A percentile compares a stretch with the other conserved stretches of the same genome.
Conservation (phyloP, 1,284 basidiomycete genomes). For the Wolfiporia cocos region DNA sequence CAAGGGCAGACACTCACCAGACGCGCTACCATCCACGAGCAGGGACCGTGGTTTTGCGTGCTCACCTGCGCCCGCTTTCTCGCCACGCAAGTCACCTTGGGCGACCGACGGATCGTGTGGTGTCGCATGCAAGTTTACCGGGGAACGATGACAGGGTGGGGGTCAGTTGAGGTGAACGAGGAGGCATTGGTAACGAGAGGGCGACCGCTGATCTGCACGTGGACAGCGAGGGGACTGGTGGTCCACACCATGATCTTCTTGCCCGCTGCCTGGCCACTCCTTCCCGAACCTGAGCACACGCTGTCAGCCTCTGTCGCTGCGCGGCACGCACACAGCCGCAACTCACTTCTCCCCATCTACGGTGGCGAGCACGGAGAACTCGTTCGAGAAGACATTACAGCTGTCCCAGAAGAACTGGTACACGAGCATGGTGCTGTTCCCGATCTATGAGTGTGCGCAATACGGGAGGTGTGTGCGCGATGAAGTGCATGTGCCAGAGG, state of each 20-base stretch:
- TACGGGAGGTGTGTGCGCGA: constrained; percentile 78
- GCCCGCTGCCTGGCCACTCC: constrained; percentile 72
- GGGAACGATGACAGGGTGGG: no score
- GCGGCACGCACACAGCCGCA: not conserved
- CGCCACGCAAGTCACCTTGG: no score
- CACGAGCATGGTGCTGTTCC: constrained; percentile 62
- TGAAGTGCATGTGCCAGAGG: constrained; percentile 90
- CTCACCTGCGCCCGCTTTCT: no score
- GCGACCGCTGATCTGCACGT: no score
- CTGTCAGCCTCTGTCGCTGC: not conserved
- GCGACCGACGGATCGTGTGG: no score
- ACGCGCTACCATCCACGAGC: no score
- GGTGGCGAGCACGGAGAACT: constrained; percentile 72
- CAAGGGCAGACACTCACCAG: no score
- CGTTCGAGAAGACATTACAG: constrained; percentile 86
- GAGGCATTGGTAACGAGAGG: no score
- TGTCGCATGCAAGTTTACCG: no score
- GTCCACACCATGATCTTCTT: constrained; percentile 97
- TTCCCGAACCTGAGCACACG: constrained; percentile 55
- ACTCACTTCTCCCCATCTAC: constrained; percentile 63
- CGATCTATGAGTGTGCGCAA: constrained; percentile 85
- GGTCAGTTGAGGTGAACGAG: no score
- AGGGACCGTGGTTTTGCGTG: no score
- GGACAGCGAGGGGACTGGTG: no score
- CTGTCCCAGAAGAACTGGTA: constrained; percentile 88